Conservation (phyloP, 2,329 filamentous ascomycete species). For the Thermomyces lanuginosus region DNA sequence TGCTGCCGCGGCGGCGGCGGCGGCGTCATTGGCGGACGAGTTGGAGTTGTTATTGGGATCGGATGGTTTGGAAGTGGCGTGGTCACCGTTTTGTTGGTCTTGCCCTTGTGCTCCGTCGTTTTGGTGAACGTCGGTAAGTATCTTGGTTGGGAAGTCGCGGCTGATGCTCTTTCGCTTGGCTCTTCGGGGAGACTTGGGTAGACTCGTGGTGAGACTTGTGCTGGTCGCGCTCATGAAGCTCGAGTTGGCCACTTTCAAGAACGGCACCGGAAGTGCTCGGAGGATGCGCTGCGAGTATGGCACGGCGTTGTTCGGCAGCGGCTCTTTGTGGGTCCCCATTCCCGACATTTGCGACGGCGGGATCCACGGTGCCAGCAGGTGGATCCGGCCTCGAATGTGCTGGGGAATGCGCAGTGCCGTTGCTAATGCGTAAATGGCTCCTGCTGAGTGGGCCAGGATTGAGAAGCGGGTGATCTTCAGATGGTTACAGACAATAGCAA, state of each 20-base stretch:
- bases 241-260: conserved; percentile 87
- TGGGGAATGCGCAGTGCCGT: conserved; percentile 92
- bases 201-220: conserved; percentile 62
- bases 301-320: conserved; percentile 68
- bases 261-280: conserved; percentile 71
- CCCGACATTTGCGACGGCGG: conserved; percentile 84
- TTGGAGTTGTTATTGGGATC: conserved; percentile 1
- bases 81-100: conserved; percentile 1
- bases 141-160: conserved; percentile 24
- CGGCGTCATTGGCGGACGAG: background rate
- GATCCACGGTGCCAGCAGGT: conserved; percentile 81
- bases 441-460: conserved; percentile 86
- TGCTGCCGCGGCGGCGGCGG: conserved; percentile 8
- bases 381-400: conserved; percentile 83
- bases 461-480: conserved; percentile 93
- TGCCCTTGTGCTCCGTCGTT: background rate
- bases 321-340: conserved; percentile 54
- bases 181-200: conserved; percentile 49
- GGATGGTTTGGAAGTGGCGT: conserved; percentile 1
- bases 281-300: conserved; percentile 85
- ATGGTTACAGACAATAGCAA: conserved; percentile 81
- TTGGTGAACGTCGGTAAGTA: conserved; percentile 30
- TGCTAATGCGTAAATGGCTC: conserved; percentile 92
- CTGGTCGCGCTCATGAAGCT: conserved; percentile 89
- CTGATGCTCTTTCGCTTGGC: conserved; percentile 40